phyloP scores from a whole-genome alignment of 176 grass and related monocot species.

The Triticum turgidum region DNA sequence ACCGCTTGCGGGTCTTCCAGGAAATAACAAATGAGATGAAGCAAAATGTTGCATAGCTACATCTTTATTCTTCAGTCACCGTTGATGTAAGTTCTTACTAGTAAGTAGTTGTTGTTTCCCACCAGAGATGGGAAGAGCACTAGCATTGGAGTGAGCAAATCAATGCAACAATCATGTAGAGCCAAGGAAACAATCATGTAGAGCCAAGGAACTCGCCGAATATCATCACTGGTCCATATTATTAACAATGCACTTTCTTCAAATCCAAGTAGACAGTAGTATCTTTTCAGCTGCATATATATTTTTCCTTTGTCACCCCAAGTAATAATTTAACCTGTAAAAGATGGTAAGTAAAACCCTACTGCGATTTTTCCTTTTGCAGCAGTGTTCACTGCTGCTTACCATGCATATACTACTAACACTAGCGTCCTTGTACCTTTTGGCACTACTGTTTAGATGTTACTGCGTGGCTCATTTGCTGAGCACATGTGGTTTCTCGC shows the following conservation, averaged over 20 bases:
- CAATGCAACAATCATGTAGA: background rate
- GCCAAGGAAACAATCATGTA: background rate
- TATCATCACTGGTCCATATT: background rate
- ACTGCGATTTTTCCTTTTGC: background rate
- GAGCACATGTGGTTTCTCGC: conserved; percentile 17
- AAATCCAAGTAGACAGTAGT: background rate
- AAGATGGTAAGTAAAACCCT: background rate
- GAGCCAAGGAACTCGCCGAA: background rate
- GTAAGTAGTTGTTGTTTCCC: background rate
- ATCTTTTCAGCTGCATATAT: background rate
- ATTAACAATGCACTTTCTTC: background rate
- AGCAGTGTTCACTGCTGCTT: conserved; percentile 6
- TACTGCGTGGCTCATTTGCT: conserved; percentile 31
- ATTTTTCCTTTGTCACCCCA: conserved; percentile 1
- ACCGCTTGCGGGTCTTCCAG: conserved; percentile 47
- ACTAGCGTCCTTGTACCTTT: background rate
- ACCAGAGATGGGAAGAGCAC: background rate
- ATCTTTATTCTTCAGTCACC: background rate
- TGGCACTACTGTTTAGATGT: conserved; percentile 39
- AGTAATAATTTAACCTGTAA: conserved; percentile 5
- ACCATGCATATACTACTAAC: background rate
- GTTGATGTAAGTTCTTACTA: conserved; percentile 25
- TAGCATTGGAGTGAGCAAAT: background rate
- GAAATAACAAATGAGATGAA: conserved; percentile 53
- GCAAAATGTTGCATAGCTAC: conserved; percentile 28